These are phyloP conservation scores for Aquilaria agallochum DNA, from an alignment of 441 rosid genomes.

Conservation along the genomic window DNA sequence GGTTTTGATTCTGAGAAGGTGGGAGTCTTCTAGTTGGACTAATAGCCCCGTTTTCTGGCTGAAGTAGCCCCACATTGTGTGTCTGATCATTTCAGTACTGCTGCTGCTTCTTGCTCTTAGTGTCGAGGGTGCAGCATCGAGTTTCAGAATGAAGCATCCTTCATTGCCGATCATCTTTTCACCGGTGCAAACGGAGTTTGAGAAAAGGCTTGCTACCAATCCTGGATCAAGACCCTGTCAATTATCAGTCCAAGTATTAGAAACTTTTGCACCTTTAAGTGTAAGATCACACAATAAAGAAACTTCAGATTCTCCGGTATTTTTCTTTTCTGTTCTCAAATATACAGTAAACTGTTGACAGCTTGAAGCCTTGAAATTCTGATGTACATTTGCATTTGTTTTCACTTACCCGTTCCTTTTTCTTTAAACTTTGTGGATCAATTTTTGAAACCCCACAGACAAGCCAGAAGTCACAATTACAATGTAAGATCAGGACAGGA, in stretches of 20 bases:
- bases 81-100: slow-evolving; percentile 33
- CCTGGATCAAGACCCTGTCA: too few species aligned
- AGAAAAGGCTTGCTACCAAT: too few species aligned
- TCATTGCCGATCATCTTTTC: slow-evolving; percentile 32
- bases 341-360: too few species aligned
- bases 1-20: slow-evolving; percentile 21
- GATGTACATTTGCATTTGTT: too few species aligned
- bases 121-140: slow-evolving; percentile 27
- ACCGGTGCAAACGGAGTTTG: slow-evolving; percentile 20
- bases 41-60: slow-evolving; percentile 10
- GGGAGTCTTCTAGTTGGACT: too few species aligned
- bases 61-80: slow-evolving; percentile 27
- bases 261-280: slow-evolving; percentile 7
- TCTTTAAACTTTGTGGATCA: too few species aligned
- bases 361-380: too few species aligned
- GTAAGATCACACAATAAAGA: not conserved
- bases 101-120: slow-evolving; percentile 30
- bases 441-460: too few species aligned
- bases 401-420: too few species aligned
- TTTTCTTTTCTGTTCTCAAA: too few species aligned
- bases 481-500: too few species aligned
- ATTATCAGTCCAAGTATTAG: not conserved
- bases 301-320: not conserved
- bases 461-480: too few species aligned
- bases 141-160: slow-evolving; percentile 36